Evolutionary conservation across 768 basidiomycete genomes (phyloP), one percentile per base, ranked within the genome.

Genomic region (Trametes meyenii): DNA sequence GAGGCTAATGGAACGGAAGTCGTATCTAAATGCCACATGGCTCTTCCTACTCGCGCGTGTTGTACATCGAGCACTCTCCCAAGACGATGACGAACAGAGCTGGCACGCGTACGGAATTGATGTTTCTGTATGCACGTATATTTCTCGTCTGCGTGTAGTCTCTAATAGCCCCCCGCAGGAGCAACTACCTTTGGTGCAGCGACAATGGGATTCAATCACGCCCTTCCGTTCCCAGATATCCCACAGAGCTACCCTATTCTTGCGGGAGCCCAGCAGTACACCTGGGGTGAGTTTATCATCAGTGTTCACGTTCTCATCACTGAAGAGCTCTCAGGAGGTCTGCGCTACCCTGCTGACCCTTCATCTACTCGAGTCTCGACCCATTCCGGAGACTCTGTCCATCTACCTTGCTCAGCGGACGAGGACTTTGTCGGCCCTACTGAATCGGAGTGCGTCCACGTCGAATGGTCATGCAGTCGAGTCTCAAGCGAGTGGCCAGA

Each of bases 161-260:
- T 38, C 58, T 46, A 65, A 40, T 60, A 55, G 8, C 23, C 24
- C 8, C 1, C 42, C 48, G 16, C 69, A 95, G 94, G 84, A 85
- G 49, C 92, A 95, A 74, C 89, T 96, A 65, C 93, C 95, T 26
- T 78, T 98, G 5, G 85, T 94, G 3, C 90, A 94, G 66, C 87
- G 93, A 38, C 96, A 98, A 74, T 98, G 95, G 96, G 96, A 96
- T 59, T 81, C 85, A 0, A 85, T 98, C 8, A 85, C 87, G 5
- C 92, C 90, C 65, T 94, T 96, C 70, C 87, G 94, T 45, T 79
- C 88, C 0, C 94, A 96, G 69, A 96, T 98, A 63, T 84, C 90
- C 21, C 90, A 95, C 66, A 88, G 87, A 69, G 91, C 95, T n/a
- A 93, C 88, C 0, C 72, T 91, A 48, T 89, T 86, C n/a, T 77